Evolutionary conservation across 768 basidiomycete species (phyloP), one percentile per base, ranked within the genome.

Genomic region (Boletus coccyginus): DNA sequence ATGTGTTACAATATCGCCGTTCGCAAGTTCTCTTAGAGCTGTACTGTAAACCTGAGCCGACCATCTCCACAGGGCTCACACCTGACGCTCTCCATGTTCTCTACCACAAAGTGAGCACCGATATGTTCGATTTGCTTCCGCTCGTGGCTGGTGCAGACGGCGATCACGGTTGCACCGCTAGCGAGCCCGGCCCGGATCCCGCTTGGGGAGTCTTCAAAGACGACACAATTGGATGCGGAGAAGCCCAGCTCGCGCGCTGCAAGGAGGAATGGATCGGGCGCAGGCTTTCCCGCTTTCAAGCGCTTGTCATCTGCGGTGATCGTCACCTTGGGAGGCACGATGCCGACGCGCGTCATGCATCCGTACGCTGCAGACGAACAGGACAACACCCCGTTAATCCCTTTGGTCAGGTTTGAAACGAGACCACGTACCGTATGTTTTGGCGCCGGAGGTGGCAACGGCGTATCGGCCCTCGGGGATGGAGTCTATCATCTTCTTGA

Each of bases 291-390:
- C 0, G 81, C 81, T 66, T 85, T 83, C 61, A 89, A 77, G 35
- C 87, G 83, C 62, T 84, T 82, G 76, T 89, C 86, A 67, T 89
- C 87, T 41, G 86, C 87, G 29, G 88, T 90, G 70, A 90, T 86
- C 31, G 86, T 88, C 40, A 88, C 81, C 45, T 74, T 69, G 24
- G 88, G 87, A 9, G 85, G 84, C 2, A 74, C 75, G 70, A 89
- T 88, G 13, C 85, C 86, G 31, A 86, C 87, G 45, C 86, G 83
- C 6, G 77, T 78, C 79, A 88, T 83, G 62, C 85, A 86, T n/a
- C 86, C 86, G 61, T 83, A 74, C 19, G 85, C 81, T 84, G 49
- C 39, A 2, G 13, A 50, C 14, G 53, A 41, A 41, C 8, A 29
- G 3, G 27, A 27, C 27, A 27, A 7, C 17, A n/a, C 1, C 6